A percentile compares a stretch with the other conserved stretches of the same genome.
phyloP scores from a whole-genome alignment of 768 basidiomycete species.

The Boletus coccyginus region DNA sequence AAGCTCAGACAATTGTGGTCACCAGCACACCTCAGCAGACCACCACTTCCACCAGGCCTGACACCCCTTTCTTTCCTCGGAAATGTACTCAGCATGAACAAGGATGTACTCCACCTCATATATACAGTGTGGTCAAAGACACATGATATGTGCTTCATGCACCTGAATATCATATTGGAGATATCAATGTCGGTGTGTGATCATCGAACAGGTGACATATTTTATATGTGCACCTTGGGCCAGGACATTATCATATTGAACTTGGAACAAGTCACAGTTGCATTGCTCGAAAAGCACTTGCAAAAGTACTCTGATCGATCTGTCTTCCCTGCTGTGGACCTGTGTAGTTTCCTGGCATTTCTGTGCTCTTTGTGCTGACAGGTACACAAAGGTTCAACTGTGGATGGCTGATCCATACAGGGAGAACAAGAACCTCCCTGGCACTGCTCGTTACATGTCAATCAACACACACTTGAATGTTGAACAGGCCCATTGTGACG shows the following conservation, averaged over 20 bases:
- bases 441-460: too few relatives aligned
- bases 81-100: neutral
- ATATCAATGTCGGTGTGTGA: neutral
- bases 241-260: conserved; percentile 51
- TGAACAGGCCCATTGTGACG: too few relatives aligned
- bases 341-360: too few relatives aligned
- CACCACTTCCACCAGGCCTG: conserved; percentile 15
- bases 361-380: too few relatives aligned
- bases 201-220: conserved; percentile 3
- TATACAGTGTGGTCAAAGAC: neutral
- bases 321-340: neutral
- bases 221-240: conserved; percentile 32
- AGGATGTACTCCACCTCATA: neutral
- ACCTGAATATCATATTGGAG: neutral
- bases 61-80: too few relatives aligned
- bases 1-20: neutral
- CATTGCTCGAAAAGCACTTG: neutral
- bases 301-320: neutral
- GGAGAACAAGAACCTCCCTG: too few relatives aligned
- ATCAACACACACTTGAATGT: too few relatives aligned
- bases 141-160: neutral
- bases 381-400: too few relatives aligned
- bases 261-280: conserved; percentile 34
- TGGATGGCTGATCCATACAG: too few relatives aligned
- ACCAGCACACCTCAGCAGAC: neutral